Evolutionary conservation across 2,329 filamentous ascomycete genomes (phyloP), one percentile per base, ranked within the genome.

Genomic region (Rugonectria rugulosa): DNA sequence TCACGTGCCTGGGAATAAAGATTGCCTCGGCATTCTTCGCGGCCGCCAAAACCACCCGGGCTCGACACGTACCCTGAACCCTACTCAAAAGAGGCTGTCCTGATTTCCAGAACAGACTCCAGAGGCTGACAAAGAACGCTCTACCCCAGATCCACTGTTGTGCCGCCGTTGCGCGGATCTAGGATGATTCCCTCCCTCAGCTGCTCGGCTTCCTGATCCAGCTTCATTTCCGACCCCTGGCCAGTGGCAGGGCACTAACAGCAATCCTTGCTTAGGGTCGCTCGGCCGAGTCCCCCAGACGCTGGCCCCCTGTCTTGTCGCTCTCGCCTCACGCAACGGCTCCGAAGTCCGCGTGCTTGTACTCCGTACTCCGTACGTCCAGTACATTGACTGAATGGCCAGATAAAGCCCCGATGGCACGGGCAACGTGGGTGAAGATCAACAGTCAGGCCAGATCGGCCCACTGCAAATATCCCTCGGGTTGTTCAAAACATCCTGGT

Each of bases 111-210:
- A 10, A 29, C 24, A 40, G 24, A n/a, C n/a, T n/a, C n/a, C 44
- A 34, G 45, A 48, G 41, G 42, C 36, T 45, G 36, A 21, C 38
- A 40, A 51, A 42, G 37, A 15, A 17, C 44, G 38, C 60, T 68
- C 56, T 68, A 68, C 65, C 65, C 65, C 65, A 48, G 65, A 68
- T 68, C 65, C 65, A 68, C 65, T 56, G 51, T 45, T 54, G 43
- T 57, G 56, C 66, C 57, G 57, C 45, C 52, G 48, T 50, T 53
- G 53, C 59, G 59, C 54, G 62, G 63, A 68, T 68, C 65, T 66
- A 31, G 55, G 60, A 64, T 59, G 62, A 53, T n/a, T n/a, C n/a
- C 54, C 7, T 47, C 41, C 40, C 15, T 26, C 53, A 36, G 40
- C 20, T 54, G 51, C 32, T 57, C 51, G 53, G 52, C 61, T 64